Evolutionary conservation across 805 yeast genomes (phyloP).

Genomic region (Saccharomycopsis babjevae): DNA sequence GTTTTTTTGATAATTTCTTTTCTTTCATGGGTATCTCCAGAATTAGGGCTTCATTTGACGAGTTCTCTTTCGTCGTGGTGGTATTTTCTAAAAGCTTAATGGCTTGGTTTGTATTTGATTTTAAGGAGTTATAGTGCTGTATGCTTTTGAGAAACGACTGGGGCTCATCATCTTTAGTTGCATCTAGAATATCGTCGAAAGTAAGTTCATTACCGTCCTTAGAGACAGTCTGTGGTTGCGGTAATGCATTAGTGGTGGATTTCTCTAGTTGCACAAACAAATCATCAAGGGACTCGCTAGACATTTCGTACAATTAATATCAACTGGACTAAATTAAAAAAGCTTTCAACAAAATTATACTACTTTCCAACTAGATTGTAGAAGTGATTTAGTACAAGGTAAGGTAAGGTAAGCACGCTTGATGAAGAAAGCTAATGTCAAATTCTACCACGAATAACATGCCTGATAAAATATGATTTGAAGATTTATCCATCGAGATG

Average conservation of each 20-base stretch:
- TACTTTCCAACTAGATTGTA: too few relatives aligned
- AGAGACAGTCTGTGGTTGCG: not conserved
- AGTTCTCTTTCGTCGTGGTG: not conserved
- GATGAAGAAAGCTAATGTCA: too few relatives aligned
- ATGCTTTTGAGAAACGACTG: slow-evolving; percentile 1
- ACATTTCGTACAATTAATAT: not conserved
- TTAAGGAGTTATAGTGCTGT: slow-evolving; percentile 4
- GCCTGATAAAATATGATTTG: too few relatives aligned
- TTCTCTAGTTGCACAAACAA: slow-evolving; percentile 11
- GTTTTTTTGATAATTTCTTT: slow-evolving; percentile 14
- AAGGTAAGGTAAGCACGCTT: too few relatives aligned
- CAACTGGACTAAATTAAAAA: too few relatives aligned
- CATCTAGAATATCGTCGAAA: not conserved
- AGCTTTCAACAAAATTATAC: too few relatives aligned
- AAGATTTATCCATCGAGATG: too few relatives aligned
- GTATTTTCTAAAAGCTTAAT: not conserved
- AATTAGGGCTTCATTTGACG: not conserved
- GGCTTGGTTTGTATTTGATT: slow-evolving; percentile 5
- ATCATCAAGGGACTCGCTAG: slow-evolving; percentile 7
- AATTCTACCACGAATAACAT: too few relatives aligned
- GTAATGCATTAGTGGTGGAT: not conserved
- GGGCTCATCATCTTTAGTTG: not conserved
- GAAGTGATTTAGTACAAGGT: too few relatives aligned
- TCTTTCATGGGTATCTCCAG: slow-evolving; percentile 2
- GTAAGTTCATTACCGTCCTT: not conserved